Conservation (phyloP, 805 yeast genomes). For the Lipomyces chichibuensis region DNA sequence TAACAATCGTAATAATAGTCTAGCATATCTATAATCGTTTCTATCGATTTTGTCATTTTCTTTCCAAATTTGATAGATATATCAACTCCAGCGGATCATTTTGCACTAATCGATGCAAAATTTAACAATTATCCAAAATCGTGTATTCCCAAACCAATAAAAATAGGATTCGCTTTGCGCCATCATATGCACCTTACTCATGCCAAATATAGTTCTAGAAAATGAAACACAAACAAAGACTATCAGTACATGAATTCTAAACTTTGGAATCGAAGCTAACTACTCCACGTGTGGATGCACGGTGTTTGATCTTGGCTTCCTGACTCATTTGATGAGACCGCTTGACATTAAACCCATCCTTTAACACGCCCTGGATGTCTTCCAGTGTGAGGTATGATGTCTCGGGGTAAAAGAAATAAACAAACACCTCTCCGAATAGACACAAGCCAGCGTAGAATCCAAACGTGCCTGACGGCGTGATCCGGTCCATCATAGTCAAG, state of each 20-base stretch:
- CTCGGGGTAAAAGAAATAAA: slow-evolving; percentile 88
- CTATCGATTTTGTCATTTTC: not conserved
- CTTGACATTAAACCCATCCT: slow-evolving; percentile 84
- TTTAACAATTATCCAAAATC: not conserved
- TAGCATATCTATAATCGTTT: not conserved
- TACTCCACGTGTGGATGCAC: not conserved
- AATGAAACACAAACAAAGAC: not conserved
- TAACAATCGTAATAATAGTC: not conserved
- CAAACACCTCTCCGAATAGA: slow-evolving; percentile 68
- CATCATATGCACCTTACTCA: not conserved
- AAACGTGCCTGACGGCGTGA: slow-evolving; percentile 95
- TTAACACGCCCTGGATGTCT: slow-evolving; percentile 80
- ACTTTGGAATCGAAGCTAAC: not conserved
- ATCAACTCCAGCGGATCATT: not conserved
- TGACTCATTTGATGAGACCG: slow-evolving; percentile 60
- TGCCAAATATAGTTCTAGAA: not conserved
- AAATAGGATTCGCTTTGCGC: not conserved
- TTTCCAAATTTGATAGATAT: not conserved
- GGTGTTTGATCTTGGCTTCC: slow-evolving; percentile 28
- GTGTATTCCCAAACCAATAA: not conserved
- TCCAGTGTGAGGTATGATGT: slow-evolving; percentile 87
- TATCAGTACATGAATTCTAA: not conserved
- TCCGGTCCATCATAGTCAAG: slow-evolving; percentile 88
- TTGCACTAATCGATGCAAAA: not conserved
- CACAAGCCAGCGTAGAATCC: slow-evolving; percentile 85